phyloP scores from a whole-genome alignment of 2,329 filamentous ascomycete genomes.

The Hypomyces rosellus region DNA sequence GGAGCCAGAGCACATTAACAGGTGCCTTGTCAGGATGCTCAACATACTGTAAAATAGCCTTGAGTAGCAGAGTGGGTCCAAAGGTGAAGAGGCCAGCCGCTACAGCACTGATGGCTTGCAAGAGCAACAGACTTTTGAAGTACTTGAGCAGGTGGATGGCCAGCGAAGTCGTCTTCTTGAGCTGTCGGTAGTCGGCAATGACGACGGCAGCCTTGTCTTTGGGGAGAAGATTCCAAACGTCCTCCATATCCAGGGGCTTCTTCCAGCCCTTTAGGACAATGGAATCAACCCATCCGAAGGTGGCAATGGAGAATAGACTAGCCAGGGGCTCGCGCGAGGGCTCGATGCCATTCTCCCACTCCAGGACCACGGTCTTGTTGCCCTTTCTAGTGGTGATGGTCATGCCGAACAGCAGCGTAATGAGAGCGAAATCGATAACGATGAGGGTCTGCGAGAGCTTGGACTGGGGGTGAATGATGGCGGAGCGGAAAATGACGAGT shows the following conservation, averaged over 20 bases:
- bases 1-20: conserved; percentile 87
- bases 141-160: conserved; percentile 76
- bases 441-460: conserved; percentile 55
- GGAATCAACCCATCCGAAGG: conserved; percentile 84
- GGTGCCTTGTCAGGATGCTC: conserved; percentile 72
- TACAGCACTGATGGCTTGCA: conserved; percentile 75
- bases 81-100: conserved; percentile 81
- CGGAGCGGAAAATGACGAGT: conserved; percentile 75
- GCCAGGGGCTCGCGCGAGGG: conserved; percentile 83
- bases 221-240: conserved; percentile 87
- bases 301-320: conserved; percentile 79
- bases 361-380: conserved; percentile 80
- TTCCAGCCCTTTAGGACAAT: conserved; percentile 87
- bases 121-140: conserved; percentile 69
- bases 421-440: conserved; percentile 68
- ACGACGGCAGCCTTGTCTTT: conserved; percentile 82
- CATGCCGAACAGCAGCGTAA: conserved; percentile 67
- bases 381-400: conserved; percentile 80
- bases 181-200: conserved; percentile 73
- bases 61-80: conserved; percentile 82
- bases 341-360: conserved; percentile 82
- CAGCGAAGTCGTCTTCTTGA: conserved; percentile 74
- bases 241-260: conserved; percentile 70
- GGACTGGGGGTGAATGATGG: conserved; percentile 69
- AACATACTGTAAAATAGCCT: conserved; percentile 90